Evolutionary conservation across 345 rosid species (phyloP), one percentile per base, ranked within the genome.

Genomic region (Pseudoturritis turrita): DNA sequence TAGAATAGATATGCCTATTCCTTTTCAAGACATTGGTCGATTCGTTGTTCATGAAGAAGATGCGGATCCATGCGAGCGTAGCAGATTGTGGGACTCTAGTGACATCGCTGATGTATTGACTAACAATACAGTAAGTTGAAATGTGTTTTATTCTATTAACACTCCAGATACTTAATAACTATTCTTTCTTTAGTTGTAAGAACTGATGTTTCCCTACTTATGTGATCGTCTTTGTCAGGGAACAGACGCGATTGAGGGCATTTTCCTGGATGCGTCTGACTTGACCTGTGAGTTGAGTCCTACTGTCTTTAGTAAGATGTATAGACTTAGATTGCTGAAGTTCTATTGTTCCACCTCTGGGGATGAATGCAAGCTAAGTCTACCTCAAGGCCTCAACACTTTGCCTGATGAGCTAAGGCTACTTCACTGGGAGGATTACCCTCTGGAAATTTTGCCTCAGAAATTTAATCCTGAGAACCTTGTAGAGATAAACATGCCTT

Each of bases 11-110:
- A 75, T 72, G 1, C 80, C 80, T 23, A 43, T 60, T 46, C 71
- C 79, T n/a, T 51, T 74, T 13, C 77, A 66, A 71, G 84, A 66
- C 21, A 36, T 78, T 12, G 77, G 72, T n/a, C 47, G 69, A 2
- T 55, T 60, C 46, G 7, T 74, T 43, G 79, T 74, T 26, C 7
- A 6, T 4, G 26, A 66, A 57, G 79, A 62, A 74, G 47, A 7
- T 0, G 13, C 31, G 7, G 52, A 77, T 31, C 84, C 72, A 56
- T 60, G 67, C 0, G 63, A 44, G 4, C 53, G 59, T 1, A 67
- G 80, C 41, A 64, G 78, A 18, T 51, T 78, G 66, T 81, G 80
- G 78, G 69, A 62, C 14, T 39, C 54, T 13, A 12, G 7, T 0
- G 84, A 81, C 19, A 50, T 75, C 0, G 11, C 3, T 18, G 15